A percentile compares a stretch with the other conserved stretches of the same genome.
Evolutionary conservation across 495 filamentous ascomycete genomes (phyloP).

Genomic region (Thozetella sp.): DNA sequence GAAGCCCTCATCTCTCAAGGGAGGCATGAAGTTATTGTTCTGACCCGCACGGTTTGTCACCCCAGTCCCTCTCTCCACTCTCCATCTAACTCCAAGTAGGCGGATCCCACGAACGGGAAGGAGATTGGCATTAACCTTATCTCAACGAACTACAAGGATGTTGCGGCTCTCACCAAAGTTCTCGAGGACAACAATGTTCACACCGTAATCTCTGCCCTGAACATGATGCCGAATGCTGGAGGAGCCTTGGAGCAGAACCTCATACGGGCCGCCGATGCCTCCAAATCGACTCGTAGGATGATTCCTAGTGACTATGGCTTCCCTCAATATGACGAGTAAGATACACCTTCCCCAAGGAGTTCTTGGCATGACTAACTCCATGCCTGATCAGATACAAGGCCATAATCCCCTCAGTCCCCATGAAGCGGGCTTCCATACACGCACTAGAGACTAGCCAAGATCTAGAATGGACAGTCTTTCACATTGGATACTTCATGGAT

Average conservation of each 20-base stretch:
- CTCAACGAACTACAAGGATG: constrained; percentile 43
- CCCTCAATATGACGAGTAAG: constrained; percentile 16
- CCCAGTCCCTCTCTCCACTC: background rate
- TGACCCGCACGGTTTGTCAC: background rate
- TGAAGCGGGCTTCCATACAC: constrained; percentile 15
- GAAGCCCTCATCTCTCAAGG: constrained; percentile 31
- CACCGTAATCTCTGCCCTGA: constrained; percentile 52
- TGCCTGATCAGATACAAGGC: background rate
- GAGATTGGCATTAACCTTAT: constrained; percentile 25
- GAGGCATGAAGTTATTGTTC: constrained; percentile 11
- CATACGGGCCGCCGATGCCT: constrained; percentile 49
- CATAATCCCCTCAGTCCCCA: constrained; percentile 11
- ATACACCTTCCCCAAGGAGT: background rate
- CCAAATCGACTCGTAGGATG: constrained; percentile 42
- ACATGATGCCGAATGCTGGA: constrained; percentile 21
- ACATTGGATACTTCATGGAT: constrained; percentile 57
- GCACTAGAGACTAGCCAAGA: constrained; percentile 18
- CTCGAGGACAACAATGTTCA: constrained; percentile 50
- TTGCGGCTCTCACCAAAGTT: constrained; percentile 30
- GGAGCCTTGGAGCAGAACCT: constrained; percentile 33
- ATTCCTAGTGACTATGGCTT: constrained; percentile 51
- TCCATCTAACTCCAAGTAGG: background rate
- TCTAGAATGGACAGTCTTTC: constrained; percentile 50
- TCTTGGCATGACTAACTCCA: background rate
- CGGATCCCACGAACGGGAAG: background rate